phyloP scores from a whole-genome alignment of 2,329 filamentous ascomycete species.

The Tolypocladium nubicola region DNA sequence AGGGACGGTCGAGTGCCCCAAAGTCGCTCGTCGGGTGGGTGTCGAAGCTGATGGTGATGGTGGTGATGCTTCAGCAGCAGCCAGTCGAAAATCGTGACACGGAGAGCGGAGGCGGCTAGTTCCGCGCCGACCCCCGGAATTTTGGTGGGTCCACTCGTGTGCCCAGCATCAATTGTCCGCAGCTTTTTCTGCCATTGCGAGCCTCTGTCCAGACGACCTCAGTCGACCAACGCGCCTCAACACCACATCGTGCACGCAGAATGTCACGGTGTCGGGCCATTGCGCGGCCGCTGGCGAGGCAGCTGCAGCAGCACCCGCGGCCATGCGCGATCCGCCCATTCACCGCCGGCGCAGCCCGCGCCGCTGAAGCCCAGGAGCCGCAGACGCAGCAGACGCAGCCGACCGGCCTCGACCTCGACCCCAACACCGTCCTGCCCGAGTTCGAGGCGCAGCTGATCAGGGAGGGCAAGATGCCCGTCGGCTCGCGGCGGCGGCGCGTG shows the following conservation, averaged over 20 bases:
- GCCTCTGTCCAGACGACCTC: not conserved
- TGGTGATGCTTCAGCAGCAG: not conserved
- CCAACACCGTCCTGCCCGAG: slow-evolving; percentile 52
- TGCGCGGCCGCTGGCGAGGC: slow-evolving; percentile 44
- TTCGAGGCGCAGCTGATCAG: slow-evolving; percentile 57
- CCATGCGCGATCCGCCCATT: slow-evolving; percentile 27
- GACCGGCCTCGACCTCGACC: slow-evolving; percentile 43
- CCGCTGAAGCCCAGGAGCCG: slow-evolving; percentile 15
- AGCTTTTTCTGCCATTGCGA: slow-evolving; percentile 3
- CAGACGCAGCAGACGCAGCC: slow-evolving; percentile 11
- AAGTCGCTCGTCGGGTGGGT: not conserved
- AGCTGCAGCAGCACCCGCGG: slow-evolving; percentile 28
- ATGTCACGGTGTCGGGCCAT: slow-evolving; percentile 54
- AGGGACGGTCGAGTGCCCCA: not conserved
- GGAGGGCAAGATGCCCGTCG: slow-evolving; percentile 60
- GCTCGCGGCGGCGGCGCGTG: slow-evolving; percentile 73
- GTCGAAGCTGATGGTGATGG: not conserved
- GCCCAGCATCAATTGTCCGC: not conserved
- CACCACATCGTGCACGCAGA: slow-evolving; percentile 6
- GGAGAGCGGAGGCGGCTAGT: slow-evolving; percentile 15
- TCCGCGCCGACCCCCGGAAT: slow-evolving; percentile 14
- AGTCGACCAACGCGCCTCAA: not conserved
- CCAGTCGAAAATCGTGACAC: slow-evolving; percentile 15
- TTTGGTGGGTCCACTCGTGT: slow-evolving; percentile 15
- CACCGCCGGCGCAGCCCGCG: slow-evolving; percentile 20